phyloP scores from a whole-genome alignment of 73 alveolate species.

The Tetrahymena borealis region DNA sequence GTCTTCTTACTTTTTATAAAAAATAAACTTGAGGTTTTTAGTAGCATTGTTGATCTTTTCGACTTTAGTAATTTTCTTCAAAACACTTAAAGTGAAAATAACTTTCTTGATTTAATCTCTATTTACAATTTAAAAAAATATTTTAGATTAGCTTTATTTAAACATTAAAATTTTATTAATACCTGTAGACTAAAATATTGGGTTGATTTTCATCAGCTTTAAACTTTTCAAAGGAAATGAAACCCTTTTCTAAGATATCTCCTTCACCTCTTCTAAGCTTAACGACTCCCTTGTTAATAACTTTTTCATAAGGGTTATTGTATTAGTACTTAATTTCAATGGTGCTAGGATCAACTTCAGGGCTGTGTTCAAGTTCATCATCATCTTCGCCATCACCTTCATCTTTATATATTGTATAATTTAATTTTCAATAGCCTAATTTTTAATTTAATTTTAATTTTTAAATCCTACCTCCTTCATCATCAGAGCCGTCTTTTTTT shows the following conservation, averaged over 20 bases:
- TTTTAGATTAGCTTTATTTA: not conserved
- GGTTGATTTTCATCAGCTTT: not conserved
- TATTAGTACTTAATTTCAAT: not conserved
- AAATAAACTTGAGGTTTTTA: not conserved
- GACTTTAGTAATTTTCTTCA: not conserved
- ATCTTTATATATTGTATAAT: too few species aligned
- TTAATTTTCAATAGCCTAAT: not conserved
- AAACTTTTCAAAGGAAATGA: not conserved
- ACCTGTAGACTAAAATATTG: not conserved
- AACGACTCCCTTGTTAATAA: not conserved
- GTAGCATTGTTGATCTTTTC: not conserved
- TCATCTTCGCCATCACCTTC: not conserved
- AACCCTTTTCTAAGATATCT: constrained; percentile 1
- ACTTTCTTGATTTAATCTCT: not conserved
- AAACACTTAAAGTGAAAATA: not conserved
- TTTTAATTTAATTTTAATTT: not conserved
- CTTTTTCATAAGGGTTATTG: not conserved
- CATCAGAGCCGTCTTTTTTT: not conserved
- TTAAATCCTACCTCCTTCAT: not conserved
- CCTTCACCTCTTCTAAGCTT: not conserved
- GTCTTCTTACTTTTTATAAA: not conserved
- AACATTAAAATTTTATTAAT: not conserved
- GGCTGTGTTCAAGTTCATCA: constrained; percentile 1
- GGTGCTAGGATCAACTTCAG: not conserved
- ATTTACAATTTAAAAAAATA: not conserved